Base-by-base conservation (phyloP, 2,329 filamentous ascomycete species). In the Hymenoscyphus scutula region DNA sequence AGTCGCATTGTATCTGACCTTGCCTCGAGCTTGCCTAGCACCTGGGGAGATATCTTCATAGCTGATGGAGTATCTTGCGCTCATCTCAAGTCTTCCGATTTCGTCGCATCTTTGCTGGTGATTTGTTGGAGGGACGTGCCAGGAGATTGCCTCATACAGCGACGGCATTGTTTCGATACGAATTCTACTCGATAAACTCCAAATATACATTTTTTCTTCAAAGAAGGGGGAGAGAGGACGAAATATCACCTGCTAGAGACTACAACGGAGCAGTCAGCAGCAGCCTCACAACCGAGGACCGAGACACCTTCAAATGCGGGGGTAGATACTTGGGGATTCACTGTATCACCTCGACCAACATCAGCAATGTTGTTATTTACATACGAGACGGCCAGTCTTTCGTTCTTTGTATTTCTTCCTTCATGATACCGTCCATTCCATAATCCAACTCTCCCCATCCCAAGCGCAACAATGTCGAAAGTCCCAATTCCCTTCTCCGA, bases 401-500 rank as follows among this genome's bases (percentile, higher is more conserved):
- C 19, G 5, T 19, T 48, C 15, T 48, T 48, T 23, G n/a, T n/a
- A 23, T 48, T 48, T 48, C 41, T 48, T 5, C 41, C 41, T 2
- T 48, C 41, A 8, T 48, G 41, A 48, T 48, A 19, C 6, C 7
- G 8, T 48, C n/a, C n/a, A 8, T 19, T 48, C 10, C 41, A 5
- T n/a, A 48, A 6, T 48, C 8, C 7, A 23, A n/a, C 10, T 8
- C 13, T 41, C 41, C 23, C 41, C n/a, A 23, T 48, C 10, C 1
- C 41, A 48, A 48, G 3, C 17, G n/a, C 41, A 53, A 45, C 13
- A 55, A 62, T 62, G 61, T 59, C 61, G 13, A 62, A 65, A 58
- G 60, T 67, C 6, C 61, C 66, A 58, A 74, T 90, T 29, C 89
- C 89, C 58, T 90, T 92, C 77, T 86, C 87, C 5, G 89, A 92